phyloP scores from a whole-genome alignment of 108 stramenopile species.

The Nitzschia putrida region DNA sequence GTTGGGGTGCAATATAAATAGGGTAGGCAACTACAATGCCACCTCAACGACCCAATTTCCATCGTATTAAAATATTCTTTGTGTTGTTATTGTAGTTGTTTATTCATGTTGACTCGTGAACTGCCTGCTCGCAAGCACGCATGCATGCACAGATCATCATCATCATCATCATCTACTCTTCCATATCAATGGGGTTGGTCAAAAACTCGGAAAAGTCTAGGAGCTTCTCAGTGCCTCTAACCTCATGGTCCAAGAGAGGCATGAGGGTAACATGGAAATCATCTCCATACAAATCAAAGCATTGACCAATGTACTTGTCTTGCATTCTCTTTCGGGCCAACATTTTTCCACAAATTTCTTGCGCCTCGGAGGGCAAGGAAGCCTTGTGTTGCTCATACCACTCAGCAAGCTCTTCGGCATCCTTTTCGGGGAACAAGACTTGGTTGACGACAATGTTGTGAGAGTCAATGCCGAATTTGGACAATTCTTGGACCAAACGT shows the following conservation, averaged over 20 bases:
- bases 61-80: too few species aligned
- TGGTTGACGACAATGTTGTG: constrained; percentile 99
- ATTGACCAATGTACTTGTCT: constrained; percentile 99
- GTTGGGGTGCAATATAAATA: too few species aligned
- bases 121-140: too few species aligned
- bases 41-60: too few species aligned
- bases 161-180: constrained; percentile 58
- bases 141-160: too few species aligned
- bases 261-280: constrained; percentile 98
- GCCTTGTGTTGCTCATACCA: constrained; percentile 89
- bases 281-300: constrained; percentile 97
- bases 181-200: constrained; percentile 88
- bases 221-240: constrained; percentile 87
- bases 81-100: background rate
- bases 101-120: too few species aligned
- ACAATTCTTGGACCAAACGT: constrained; percentile 98
- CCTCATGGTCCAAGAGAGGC: constrained; percentile 98
- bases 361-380: constrained; percentile 82
- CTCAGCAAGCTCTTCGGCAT: constrained; percentile 91
- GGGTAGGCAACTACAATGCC: too few species aligned
- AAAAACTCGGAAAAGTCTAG: constrained; percentile 87
- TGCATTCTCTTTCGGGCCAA: constrained; percentile 99
- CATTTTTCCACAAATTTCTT: constrained; percentile 94
- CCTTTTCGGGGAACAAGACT: constrained; percentile 98
- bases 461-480: constrained; percentile 97